Evolutionary conservation across 108 stramenopile species (phyloP).

Genomic region (Mayamaea pseudoterrestris): DNA sequence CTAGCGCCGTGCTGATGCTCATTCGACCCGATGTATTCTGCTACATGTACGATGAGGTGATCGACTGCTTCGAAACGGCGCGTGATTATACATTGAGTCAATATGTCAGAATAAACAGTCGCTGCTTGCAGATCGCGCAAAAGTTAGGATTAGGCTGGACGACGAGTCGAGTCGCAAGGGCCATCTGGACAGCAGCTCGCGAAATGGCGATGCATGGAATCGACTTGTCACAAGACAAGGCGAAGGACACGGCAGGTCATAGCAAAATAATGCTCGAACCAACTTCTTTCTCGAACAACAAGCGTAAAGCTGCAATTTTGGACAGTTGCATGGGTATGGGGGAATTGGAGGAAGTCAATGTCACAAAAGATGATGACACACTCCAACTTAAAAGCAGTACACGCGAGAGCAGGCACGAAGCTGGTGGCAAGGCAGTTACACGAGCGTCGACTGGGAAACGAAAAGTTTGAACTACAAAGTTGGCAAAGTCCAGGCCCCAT

Average conservation of each 20-base stretch:
- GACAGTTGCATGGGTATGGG: no score
- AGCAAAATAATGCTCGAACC: no score
- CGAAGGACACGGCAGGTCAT: neutral
- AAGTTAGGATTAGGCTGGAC: constrained; percentile 34
- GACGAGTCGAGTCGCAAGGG: constrained; percentile 36
- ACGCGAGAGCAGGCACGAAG: no score
- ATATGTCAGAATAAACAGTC: constrained; percentile 32
- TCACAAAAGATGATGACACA: no score
- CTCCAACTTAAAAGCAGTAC: no score
- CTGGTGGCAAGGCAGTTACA: no score
- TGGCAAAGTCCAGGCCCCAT: no score
- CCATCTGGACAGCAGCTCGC: constrained; percentile 56
- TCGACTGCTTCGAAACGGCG: constrained; percentile 53
- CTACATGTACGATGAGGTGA: constrained; percentile 81
- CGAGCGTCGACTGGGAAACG: no score
- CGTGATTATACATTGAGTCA: constrained; percentile 48
- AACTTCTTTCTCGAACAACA: no score
- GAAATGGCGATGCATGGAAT: constrained; percentile 9
- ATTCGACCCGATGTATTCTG: constrained; percentile 41
- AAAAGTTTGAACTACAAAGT: no score
- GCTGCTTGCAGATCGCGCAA: constrained; percentile 28
- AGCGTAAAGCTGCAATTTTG: no score
- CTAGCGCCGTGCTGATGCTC: constrained; percentile 45
- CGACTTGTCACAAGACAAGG: neutral
- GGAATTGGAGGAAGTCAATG: no score